Conservation (phyloP, 768 basidiomycete genomes). For the Psilocybe sp. region DNA sequence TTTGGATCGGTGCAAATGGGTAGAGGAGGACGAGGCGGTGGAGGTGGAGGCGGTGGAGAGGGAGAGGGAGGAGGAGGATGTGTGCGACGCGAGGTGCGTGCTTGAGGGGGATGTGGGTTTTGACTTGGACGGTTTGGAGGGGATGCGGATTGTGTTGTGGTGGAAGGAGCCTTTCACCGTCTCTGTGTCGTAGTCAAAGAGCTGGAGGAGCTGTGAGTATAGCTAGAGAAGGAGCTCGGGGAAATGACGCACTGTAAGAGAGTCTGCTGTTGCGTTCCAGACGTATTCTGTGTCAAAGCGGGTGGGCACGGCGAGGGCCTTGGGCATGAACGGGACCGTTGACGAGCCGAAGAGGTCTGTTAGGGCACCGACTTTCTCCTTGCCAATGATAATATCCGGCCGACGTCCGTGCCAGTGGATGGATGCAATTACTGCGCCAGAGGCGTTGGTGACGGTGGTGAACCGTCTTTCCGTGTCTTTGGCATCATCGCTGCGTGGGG, state of each 20-base stretch:
- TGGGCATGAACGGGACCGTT: constrained; percentile 53
- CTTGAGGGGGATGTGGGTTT: constrained; percentile 14
- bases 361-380: constrained; percentile 48
- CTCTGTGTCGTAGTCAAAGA: constrained; percentile 52
- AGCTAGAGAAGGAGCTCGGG: not conserved
- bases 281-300: constrained; percentile 62
- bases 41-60: constrained; percentile 11
- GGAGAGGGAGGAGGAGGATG: constrained; percentile 14
- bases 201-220: constrained; percentile 26
- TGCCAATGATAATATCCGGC: constrained; percentile 49
- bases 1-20: constrained; percentile 10
- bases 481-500: constrained; percentile 6
- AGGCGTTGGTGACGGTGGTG: constrained; percentile 42
- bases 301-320: constrained; percentile 56
- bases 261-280: constrained; percentile 56
- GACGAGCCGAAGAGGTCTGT: constrained; percentile 57
- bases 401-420: constrained; percentile 53
- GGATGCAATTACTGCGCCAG: constrained; percentile 40
- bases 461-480: constrained; percentile 27
- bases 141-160: constrained; percentile 45
- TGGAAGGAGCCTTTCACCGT: constrained; percentile 48
- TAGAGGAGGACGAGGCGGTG: constrained; percentile 18
- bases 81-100: constrained; percentile 2
- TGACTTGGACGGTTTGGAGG: constrained; percentile 24
- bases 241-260: constrained; percentile 42